Evolutionary conservation across 805 yeast species (phyloP), one percentile per base, ranked within the genome.

Genomic region (Kluyveromyces siamensis): DNA sequence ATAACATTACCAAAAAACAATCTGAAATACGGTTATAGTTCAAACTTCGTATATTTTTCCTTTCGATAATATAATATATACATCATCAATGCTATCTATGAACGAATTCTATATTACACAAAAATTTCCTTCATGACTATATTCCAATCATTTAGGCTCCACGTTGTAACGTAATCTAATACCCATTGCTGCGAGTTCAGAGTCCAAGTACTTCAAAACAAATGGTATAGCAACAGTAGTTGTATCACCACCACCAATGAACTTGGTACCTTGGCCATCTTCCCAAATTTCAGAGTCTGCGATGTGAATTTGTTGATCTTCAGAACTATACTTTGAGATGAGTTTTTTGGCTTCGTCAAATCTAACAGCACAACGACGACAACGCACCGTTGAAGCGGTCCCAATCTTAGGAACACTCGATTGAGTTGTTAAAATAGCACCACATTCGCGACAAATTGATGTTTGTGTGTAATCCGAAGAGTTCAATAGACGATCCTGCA

Each of bases 121-220:
- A 43, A 16, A 18, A 16, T 25, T 35, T 36, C 25, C 18, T 37
- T 21, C n/a, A 16, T 43, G 2, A 16, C 42, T 49, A 30, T 18
- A 19, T 41, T 46, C 36, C 16, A 27, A 27, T 51, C 58, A 70
- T 59, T 67, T 68, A 44, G 89, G 96, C 47, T 76, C 82, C 46
- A 90, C 95, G 60, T 87, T 87, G 72, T 87, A 91, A 55, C 84
- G 81, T 84, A 93, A 76, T 69, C 86, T 83, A 57, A 93, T 89
- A 71, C 98, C 98, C 99, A 93, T 93, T 14, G 99, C 98, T 16
- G 95, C 81, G 57, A 93, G 76, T 69, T 93, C 99, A 35, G 96
- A 87, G 62, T 93, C 98, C 65, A 93, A 75, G 65, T 91, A 93
- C 65, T 90, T 86, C 76, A 93, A 78, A 35, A 93, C 99, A 65